Conservation (phyloP, 78 protist genomes). For the Mantamonas sphyraenae region DNA sequence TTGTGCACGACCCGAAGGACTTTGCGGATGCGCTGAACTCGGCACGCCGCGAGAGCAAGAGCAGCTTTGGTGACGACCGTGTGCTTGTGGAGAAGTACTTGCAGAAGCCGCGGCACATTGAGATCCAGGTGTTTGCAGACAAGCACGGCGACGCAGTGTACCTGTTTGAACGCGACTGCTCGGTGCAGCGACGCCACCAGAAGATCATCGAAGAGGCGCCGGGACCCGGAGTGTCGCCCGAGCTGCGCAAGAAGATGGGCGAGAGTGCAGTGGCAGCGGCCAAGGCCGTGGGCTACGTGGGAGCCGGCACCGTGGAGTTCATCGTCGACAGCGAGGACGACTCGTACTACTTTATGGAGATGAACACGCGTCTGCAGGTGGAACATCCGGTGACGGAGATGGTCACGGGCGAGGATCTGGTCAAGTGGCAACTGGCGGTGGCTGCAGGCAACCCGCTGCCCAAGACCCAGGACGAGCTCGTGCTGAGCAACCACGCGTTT, state of each 20-base stretch:
- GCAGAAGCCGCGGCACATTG: conserved; percentile 81
- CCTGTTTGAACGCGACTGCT: conserved; percentile 91
- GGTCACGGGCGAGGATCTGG: conserved; percentile 78
- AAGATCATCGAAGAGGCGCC: conserved; percentile 96
- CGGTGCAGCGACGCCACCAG: conserved; percentile 92
- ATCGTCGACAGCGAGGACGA: conserved; percentile 47
- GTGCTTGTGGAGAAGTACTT: conserved; percentile 78
- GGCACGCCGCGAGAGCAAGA: conserved; percentile 63
- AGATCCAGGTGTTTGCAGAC: conserved; percentile 87
- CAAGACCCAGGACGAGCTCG: conserved; percentile 42
- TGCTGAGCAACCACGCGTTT: conserved; percentile 58
- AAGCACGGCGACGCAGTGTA: conserved; percentile 75
- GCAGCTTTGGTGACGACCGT: conserved; percentile 77
- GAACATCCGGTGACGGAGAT: conserved; percentile 87
- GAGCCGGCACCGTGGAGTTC: conserved; percentile 96
- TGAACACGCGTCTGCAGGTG: conserved; percentile 85
- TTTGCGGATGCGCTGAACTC: conserved; percentile 47
- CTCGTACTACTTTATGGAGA: conserved; percentile 81
- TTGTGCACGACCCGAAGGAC: conserved; percentile 54
- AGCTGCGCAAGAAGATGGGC: conserved; percentile 67
- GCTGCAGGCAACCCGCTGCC: conserved; percentile 45
- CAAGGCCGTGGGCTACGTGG: conserved; percentile 78
- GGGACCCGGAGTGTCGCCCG: conserved; percentile 46
- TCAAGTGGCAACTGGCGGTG: conserved; percentile 66
- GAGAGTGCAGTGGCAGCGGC: conserved; percentile 86